Evolutionary conservation across 2,329 filamentous ascomycete genomes (phyloP).

Genomic region (Cladophialophora yegresii): DNA sequence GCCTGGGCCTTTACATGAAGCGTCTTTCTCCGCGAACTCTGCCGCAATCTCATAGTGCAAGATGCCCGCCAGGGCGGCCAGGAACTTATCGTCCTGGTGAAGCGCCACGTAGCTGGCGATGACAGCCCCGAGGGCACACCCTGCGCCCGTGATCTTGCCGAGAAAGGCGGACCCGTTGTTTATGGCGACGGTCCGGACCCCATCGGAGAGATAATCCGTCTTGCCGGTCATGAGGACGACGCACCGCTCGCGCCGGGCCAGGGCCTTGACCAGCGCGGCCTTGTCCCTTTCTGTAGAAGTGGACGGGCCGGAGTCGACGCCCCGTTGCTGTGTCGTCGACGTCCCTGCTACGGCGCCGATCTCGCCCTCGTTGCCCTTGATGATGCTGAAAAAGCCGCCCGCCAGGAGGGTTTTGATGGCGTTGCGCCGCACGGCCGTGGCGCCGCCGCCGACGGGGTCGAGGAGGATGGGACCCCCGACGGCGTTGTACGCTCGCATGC

Average conservation of each 20-base stretch:
- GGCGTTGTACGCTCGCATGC: conserved; percentile 78
- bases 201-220: conserved; percentile 77
- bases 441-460: conserved; percentile 88
- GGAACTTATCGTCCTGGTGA: conserved; percentile 64
- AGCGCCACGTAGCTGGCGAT: conserved; percentile 74
- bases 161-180: conserved; percentile 71
- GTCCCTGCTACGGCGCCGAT: conserved; percentile 71
- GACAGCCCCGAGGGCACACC: conserved; percentile 81
- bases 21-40: conserved; percentile 61
- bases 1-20: conserved; percentile 74
- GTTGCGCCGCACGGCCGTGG: conserved; percentile 70
- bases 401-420: conserved; percentile 72
- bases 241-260: conserved; percentile 69
- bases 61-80: conserved; percentile 71
- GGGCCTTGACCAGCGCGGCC: conserved; percentile 61
- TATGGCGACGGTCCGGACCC: conserved; percentile 65
- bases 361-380: conserved; percentile 93
- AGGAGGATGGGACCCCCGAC: conserved; percentile 74
- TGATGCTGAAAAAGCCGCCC: conserved; percentile 76
- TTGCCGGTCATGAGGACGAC: conserved; percentile 81
- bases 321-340: conserved; percentile 65
- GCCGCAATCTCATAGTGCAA: conserved; percentile 78
- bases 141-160: conserved; percentile 59
- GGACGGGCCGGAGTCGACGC: conserved; percentile 75
- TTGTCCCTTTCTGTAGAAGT: conserved; percentile 57